phyloP scores from a whole-genome alignment of 306 rosid species.

The Herpetospermum pedunculosum region DNA sequence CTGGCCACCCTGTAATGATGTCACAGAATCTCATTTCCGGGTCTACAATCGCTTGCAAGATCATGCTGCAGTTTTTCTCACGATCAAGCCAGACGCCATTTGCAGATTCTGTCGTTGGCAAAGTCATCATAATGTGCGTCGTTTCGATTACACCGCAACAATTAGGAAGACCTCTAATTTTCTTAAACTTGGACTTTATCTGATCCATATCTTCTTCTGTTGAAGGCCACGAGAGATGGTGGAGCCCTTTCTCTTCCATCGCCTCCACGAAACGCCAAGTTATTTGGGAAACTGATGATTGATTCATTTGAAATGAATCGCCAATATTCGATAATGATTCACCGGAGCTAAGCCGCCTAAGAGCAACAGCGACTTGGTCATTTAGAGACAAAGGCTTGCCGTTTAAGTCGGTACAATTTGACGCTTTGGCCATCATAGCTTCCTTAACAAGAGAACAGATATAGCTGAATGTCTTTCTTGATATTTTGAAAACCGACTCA shows the following conservation, averaged over 20 bases:
- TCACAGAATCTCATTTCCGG: slow-evolving; percentile 62
- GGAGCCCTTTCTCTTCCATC: slow-evolving; percentile 78
- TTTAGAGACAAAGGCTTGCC: slow-evolving; percentile 52
- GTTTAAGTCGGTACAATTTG: slow-evolving; percentile 27
- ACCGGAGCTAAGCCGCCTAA: slow-evolving; percentile 83
- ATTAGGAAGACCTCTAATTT: slow-evolving; percentile 54
- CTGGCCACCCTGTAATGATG: slow-evolving; percentile 83
- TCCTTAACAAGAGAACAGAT: slow-evolving; percentile 75
- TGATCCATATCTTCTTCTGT: slow-evolving; percentile 47
- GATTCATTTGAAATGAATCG: slow-evolving; percentile 57
- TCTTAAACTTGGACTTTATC: slow-evolving; percentile 59
- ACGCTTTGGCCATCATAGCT: slow-evolving; percentile 46
- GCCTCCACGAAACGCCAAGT: slow-evolving; percentile 89
- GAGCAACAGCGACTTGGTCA: slow-evolving; percentile 86
- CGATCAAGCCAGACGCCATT: slow-evolving; percentile 61
- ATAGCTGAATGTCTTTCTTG: slow-evolving; percentile 73
- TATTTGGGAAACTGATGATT: slow-evolving; percentile 69
- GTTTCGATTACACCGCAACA: slow-evolving; percentile 82
- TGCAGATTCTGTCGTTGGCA: slow-evolving; percentile 39
- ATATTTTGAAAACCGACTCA: slow-evolving; percentile 65
- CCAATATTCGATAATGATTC: slow-evolving; percentile 65
- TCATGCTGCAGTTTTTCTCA: slow-evolving; percentile 84
- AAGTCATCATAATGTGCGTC: slow-evolving; percentile 80
- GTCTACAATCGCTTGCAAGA: slow-evolving; percentile 76
- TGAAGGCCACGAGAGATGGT: slow-evolving; percentile 74